A percentile compares a stretch with the other conserved stretches of the same genome.
These are phyloP conservation scores for Aspergillus awamori DNA, from an alignment of 2,329 filamentous ascomycete species.

Conservation along the genomic window DNA sequence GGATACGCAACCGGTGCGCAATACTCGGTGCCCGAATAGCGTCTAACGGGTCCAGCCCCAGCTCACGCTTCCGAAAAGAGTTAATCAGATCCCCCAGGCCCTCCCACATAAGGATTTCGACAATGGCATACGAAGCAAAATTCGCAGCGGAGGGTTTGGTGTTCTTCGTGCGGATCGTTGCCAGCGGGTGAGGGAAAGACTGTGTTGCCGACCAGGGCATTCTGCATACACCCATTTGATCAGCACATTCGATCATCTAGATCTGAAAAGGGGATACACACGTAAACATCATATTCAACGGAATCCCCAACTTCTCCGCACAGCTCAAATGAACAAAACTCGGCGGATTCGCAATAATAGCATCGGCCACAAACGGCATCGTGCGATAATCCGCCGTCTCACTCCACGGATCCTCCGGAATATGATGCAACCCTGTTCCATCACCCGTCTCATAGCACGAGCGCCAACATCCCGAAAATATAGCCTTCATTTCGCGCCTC, in stretches of 20 bases:
- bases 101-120: slow-evolving; percentile 94
- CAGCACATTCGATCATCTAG: neutral
- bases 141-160: slow-evolving; percentile 77
- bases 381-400: slow-evolving; percentile 47
- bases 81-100: slow-evolving; percentile 91
- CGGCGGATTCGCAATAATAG: slow-evolving; percentile 84
- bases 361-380: slow-evolving; percentile 77
- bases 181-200: slow-evolving; percentile 82
- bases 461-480: slow-evolving; percentile 83
- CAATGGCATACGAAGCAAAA: slow-evolving; percentile 78
- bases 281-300: slow-evolving; percentile 87
- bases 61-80: slow-evolving; percentile 72
- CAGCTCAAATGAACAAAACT: slow-evolving; percentile 79
- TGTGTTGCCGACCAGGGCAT: slow-evolving; percentile 92
- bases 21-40: slow-evolving; percentile 82
- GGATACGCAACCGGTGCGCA: slow-evolving; percentile 72
- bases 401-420: slow-evolving; percentile 50
- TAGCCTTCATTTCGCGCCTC: slow-evolving; percentile 73
- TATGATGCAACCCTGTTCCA: slow-evolving; percentile 58
- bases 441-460: slow-evolving; percentile 81
- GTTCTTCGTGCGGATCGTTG: slow-evolving; percentile 76
- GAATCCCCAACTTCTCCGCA: slow-evolving; percentile 75
- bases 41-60: slow-evolving; percentile 77
- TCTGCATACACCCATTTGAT: slow-evolving; percentile 35
- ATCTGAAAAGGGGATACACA: slow-evolving; percentile 46